Base-by-base conservation (phyloP, 2,329 filamentous ascomycete species). In the Fusarium odoratissimum region DNA sequence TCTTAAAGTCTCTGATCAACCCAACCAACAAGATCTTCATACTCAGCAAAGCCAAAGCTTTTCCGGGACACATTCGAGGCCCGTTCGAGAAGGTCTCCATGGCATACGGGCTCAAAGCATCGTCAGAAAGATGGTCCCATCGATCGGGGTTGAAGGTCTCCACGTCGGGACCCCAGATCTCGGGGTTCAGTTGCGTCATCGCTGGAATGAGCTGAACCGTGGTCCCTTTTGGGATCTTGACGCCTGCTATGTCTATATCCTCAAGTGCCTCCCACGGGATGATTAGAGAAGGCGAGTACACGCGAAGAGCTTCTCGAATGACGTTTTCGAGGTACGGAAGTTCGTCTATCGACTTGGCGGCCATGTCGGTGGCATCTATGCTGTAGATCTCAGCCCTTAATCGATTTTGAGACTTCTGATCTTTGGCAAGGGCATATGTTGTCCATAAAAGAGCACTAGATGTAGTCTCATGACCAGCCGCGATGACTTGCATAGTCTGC, bases 381-480 rank as follows among this genome's bases (percentile, higher is more conserved):
- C 7, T 13, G 3, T 35, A 11, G 5, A 73, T 35, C 28, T 73
- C 49, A 5, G 13, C 2, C 10, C 61, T 42, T 0, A 71, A 28
- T 3, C 33, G 30, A 3, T 31, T 8, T 2, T 73, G 70, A 1
- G 56, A 31, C 5, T 23, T 23, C 0, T 28, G 41, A 5, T 63
- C 28, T 12, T 33, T 67, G 3, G 52, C 45, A 14, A 73, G 70
- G 6, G 70, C 66, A 5, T 73, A 71, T 2, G 30, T 23, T 2
- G 58, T 63, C 70, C 70, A 73, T 0, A 57, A 16, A 0, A 67
- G 19, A 13, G 70, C 61, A n/a, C 66, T 58, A 0, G 66, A 54
- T 5, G 65, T 73, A 17, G 70, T 73, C 11, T 73, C 70, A 8
- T 73, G 70, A 1, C 70, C 70, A 1, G 68, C 70, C 3, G 60